Percentiles rank a stretch among this genome's conserved stretches.
Conservation (phyloP, 1,284 basidiomycete genomes). For the Ceratorhiza oryzae-sativae region DNA sequence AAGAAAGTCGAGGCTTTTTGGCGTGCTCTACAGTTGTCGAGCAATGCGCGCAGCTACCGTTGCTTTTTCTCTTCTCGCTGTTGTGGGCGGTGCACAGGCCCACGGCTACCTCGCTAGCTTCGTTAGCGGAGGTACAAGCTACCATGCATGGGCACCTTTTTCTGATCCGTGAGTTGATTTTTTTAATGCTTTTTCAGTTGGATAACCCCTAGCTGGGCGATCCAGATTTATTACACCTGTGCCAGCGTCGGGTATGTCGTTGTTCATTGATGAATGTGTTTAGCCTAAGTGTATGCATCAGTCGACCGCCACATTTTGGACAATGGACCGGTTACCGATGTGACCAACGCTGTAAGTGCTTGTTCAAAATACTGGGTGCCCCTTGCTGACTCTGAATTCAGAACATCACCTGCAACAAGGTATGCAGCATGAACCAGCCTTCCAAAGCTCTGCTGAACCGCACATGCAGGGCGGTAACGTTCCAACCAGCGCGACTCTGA, state of each 20-base stretch:
- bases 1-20: background rate
- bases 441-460: background rate
- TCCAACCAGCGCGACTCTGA: background rate
- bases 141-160: slow-evolving; percentile 36
- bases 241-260: slow-evolving; percentile 14
- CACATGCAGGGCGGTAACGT: background rate
- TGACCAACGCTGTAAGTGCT: slow-evolving; percentile 8
- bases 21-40: background rate
- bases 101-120: slow-evolving; percentile 33
- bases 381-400: no score
- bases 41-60: slow-evolving; percentile 4
- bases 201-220: background rate
- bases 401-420: slow-evolving; percentile 38
- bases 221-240: slow-evolving; percentile 8
- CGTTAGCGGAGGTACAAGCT: slow-evolving; percentile 25
- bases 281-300: slow-evolving; percentile 5
- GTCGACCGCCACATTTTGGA: slow-evolving; percentile 20
- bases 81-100: background rate
- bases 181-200: background rate
- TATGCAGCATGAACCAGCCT: no score
- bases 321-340: slow-evolving; percentile 31
- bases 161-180: slow-evolving; percentile 19
- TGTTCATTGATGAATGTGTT: no score
- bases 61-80: slow-evolving; percentile 9
- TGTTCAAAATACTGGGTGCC: no score